Evolutionary conservation across 1,284 basidiomycete species (phyloP).

Genomic region (Apiotrichum akiyoshidainum): DNA sequence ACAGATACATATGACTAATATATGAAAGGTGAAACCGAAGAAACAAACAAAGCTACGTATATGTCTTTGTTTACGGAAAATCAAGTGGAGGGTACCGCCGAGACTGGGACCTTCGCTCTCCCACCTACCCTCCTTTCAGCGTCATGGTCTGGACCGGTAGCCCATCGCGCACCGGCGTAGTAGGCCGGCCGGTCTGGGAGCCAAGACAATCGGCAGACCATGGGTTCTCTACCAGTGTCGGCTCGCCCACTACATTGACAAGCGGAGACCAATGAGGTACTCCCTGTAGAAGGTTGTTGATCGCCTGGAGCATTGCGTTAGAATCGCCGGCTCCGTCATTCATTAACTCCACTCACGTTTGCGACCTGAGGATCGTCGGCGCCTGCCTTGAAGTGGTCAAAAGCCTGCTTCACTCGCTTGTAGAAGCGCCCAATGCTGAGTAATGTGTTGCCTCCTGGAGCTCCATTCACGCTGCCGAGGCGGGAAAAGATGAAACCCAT

Average conservation of each 20-base stretch:
- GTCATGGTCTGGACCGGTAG: too few species aligned
- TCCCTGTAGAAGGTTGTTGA: background rate
- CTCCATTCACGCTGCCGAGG: background rate
- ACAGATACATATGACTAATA: too few species aligned
- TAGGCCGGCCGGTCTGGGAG: background rate
- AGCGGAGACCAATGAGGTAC: constrained; percentile 3
- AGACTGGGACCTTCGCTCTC: too few species aligned
- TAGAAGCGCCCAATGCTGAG: constrained; percentile 8
- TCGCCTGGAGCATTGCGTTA: background rate
- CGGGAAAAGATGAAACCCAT: background rate
- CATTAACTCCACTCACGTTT: background rate
- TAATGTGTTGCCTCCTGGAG: background rate
- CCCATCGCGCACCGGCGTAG: too few species aligned
- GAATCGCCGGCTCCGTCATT: background rate
- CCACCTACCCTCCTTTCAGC: too few species aligned
- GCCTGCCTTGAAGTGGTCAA: constrained; percentile 1
- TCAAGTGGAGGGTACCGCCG: too few species aligned
- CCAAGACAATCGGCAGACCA: background rate
- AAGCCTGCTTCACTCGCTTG: background rate
- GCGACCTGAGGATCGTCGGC: constrained; percentile 3
- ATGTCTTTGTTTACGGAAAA: too few species aligned
- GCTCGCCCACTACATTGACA: background rate
- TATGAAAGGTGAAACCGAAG: too few species aligned
- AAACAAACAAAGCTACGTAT: too few species aligned
- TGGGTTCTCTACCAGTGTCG: background rate